Percentiles rank a stretch among this genome's conserved stretches.
phyloP scores from a whole-genome alignment of 2,329 filamentous ascomycete genomes.

The Sphaerulina musiva region DNA sequence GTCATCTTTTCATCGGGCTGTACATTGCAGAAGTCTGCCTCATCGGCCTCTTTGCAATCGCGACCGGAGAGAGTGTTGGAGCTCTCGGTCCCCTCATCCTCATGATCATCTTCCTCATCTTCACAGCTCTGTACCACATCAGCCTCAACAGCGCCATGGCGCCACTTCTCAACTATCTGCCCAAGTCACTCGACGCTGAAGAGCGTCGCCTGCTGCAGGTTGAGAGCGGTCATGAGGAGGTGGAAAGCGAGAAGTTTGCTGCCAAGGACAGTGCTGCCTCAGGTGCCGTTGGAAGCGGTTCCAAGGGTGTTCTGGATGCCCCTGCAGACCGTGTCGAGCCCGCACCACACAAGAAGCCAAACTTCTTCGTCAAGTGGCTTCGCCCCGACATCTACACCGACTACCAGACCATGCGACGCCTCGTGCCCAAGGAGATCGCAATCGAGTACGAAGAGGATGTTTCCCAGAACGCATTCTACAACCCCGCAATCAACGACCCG shows the following conservation, averaged over 20 bases:
- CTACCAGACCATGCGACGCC: slow-evolving; percentile 62
- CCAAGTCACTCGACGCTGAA: slow-evolving; percentile 41
- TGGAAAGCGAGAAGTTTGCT: slow-evolving; percentile 22
- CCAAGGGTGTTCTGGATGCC: slow-evolving; percentile 1
- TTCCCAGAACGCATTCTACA: slow-evolving; percentile 64
- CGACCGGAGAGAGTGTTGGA: slow-evolving; percentile 45
- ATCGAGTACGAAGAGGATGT: slow-evolving; percentile 57
- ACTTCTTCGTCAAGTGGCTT: slow-evolving; percentile 60
- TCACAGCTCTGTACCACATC: slow-evolving; percentile 70
- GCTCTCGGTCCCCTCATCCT: slow-evolving; percentile 62
- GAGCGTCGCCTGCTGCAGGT: slow-evolving; percentile 33
- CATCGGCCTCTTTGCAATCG: slow-evolving; percentile 73
- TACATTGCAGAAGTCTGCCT: slow-evolving; percentile 74
- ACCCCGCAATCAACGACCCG: slow-evolving; percentile 59
- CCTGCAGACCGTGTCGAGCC: slow-evolving; percentile 27
- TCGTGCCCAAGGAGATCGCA: slow-evolving; percentile 57
- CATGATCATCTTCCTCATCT: slow-evolving; percentile 69
- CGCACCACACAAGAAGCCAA: slow-evolving; percentile 46
- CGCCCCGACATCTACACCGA: slow-evolving; percentile 71
- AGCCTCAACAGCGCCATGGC: slow-evolving; percentile 65
- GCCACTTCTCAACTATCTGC: slow-evolving; percentile 71
- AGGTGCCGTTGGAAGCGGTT: slow-evolving; percentile 18
- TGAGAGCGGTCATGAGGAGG: slow-evolving; percentile 29
- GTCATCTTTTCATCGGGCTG: slow-evolving; percentile 76
- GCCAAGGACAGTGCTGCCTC: slow-evolving; percentile 26